Evolutionary conservation across 192 early-diverging fungal species (phyloP).

Genomic region (Dissophora ornata): DNA sequence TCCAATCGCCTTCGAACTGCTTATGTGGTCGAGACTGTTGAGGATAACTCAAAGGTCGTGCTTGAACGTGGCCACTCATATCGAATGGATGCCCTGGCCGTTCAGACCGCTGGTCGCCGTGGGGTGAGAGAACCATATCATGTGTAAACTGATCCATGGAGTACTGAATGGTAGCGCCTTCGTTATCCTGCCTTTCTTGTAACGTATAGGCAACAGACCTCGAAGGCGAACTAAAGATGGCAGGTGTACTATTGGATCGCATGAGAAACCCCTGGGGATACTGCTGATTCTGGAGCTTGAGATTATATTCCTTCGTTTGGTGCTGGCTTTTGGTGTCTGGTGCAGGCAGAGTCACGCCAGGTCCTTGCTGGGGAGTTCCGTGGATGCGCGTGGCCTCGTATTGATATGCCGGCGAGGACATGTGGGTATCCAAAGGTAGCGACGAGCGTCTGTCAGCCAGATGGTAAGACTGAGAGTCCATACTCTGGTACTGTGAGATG

Average conservation of each 20-base stretch:
- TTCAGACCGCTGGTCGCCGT: background rate
- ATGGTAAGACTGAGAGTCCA: slow-evolving; percentile 3
- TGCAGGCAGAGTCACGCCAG: background rate
- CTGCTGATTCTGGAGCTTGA: background rate
- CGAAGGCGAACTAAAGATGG: slow-evolving; percentile 12
- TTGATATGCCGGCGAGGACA: no score
- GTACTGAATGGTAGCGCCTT: background rate
- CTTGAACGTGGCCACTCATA: background rate
- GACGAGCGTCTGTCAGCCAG: slow-evolving; percentile 22
- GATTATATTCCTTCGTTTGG: background rate
- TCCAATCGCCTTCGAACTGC: background rate
- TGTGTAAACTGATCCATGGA: background rate
- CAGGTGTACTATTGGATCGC: slow-evolving; percentile 29
- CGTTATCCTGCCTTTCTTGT: background rate
- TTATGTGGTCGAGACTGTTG: slow-evolving; percentile 8
- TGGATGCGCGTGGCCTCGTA: no score
- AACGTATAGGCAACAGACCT: background rate
- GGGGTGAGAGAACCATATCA: background rate
- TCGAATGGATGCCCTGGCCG: background rate
- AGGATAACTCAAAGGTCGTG: no score
- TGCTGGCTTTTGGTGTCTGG: background rate
- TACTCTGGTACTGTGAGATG: background rate
- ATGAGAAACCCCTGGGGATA: slow-evolving; percentile 9
- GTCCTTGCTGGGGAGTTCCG: no score
- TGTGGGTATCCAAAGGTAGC: slow-evolving; percentile 19